Percentiles rank a stretch among this genome's conserved stretches.
phyloP scores from a whole-genome alignment of 768 basidiomycete genomes.

The Trametopsis cervina region DNA sequence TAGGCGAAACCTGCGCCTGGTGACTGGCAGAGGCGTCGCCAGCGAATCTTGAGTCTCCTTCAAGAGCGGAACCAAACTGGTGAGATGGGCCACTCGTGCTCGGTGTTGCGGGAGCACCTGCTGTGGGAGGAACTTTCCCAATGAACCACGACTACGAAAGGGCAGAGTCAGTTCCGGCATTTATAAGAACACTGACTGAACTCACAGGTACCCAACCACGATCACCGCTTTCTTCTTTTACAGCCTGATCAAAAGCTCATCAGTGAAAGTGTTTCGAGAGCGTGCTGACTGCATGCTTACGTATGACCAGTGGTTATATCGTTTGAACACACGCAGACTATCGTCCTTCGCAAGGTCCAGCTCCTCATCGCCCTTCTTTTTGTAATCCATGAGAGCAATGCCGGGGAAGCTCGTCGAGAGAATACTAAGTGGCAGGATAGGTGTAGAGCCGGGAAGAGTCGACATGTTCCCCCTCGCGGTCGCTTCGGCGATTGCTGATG shows the following conservation, averaged over 20 bases:
- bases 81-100: conserved; percentile 28
- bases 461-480: conserved; percentile 48
- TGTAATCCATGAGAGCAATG: conserved; percentile 93
- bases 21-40: conserved; percentile 33
- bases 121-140: conserved; percentile 61
- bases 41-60: conserved; percentile 15
- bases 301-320: conserved; percentile 98
- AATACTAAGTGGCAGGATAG: conserved; percentile 85
- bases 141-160: conserved; percentile 81
- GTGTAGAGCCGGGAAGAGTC: conserved; percentile 45
- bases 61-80: conserved; percentile 12
- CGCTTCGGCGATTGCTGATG: conserved; percentile 79
- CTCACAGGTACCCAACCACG: conserved; percentile 93
- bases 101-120: conserved; percentile 36
- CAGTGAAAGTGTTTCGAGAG: conserved; percentile 11
- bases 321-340: conserved; percentile 86
- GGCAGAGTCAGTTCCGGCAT: conserved; percentile 3
- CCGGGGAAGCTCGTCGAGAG: conserved; percentile 98
- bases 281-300: conserved; percentile 36
- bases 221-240: conserved; percentile 89
- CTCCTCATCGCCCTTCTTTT: conserved; percentile 90
- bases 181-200: conserved; percentile 11
- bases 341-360: conserved; percentile 87
- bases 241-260: conserved; percentile 47
- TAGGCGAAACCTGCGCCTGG: conserved; percentile 57